These are phyloP conservation scores for Moesziomyces aphidis DNA, from an alignment of 1,284 basidiomycete species.

Conservation along the genomic window DNA sequence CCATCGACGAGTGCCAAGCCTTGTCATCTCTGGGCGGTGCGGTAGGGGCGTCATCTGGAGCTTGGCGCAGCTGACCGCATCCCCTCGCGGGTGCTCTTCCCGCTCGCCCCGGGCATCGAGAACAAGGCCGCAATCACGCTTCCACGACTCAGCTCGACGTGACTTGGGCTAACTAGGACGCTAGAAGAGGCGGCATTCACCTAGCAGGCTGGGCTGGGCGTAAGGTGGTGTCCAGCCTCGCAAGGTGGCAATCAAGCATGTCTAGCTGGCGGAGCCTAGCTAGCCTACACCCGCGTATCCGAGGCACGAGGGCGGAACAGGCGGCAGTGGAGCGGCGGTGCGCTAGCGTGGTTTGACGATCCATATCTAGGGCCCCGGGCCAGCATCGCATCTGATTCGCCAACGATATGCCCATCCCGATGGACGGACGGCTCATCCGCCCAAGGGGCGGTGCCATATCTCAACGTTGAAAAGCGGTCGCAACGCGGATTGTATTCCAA, in stretches of 20 bases:
- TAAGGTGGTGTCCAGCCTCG: no score
- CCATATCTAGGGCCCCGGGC: no score
- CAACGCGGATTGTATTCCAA: not conserved
- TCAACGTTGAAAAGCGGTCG: no score
- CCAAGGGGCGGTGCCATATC: no score
- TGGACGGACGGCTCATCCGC: no score
- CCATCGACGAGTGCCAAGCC: not conserved
- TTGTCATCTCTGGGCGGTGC: not conserved
- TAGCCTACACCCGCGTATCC: not conserved
- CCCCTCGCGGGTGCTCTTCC: not conserved
- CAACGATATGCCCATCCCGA: not conserved
- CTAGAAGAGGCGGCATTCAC: no score
- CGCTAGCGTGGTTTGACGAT: not conserved
- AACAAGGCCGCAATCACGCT: not conserved
- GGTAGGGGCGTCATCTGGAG: not conserved
- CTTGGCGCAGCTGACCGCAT: not conserved
- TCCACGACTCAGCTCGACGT: no score
- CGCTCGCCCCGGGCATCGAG: not conserved
- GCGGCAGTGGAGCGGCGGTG: conserved; percentile 17
- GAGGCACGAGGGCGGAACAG: conserved; percentile 30
- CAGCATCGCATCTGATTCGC: not conserved
- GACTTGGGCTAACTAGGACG: no score
- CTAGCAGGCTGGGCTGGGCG: no score
- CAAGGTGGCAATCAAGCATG: not conserved
- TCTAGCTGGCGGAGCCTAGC: not conserved